Base-by-base conservation (phyloP, 2,329 filamentous ascomycete species). In the Colletotrichum cuscutae region DNA sequence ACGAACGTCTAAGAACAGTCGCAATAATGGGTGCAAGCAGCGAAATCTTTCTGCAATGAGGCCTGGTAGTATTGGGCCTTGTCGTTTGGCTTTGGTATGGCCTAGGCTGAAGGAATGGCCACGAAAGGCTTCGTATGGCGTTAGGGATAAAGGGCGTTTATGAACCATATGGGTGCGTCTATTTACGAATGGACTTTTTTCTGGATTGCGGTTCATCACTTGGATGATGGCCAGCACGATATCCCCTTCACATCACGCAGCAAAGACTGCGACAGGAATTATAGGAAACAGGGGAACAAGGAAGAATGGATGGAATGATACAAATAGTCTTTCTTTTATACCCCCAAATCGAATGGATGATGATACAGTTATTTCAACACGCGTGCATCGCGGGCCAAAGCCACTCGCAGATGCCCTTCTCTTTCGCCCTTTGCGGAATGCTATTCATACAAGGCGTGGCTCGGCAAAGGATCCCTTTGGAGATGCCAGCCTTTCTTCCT, bases 261-360 rank as follows among this genome's bases (percentile, higher is more conserved):
- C 24, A 68, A 56, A 19, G 46, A 49, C 9, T n/a, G 19, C 22
- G 19, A 37, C 19, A 42, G 52, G 26, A 49, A 68, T 30, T 60
- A 32, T 42, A 26, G 32, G 46, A 15, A 35, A 70, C 12, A 46
- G 61, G 61, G 54, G 58, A 28, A 24, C 28, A 57, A 49, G 60
- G 61, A 52, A 49, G 60, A 56, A 42, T 49, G 53, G 59, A 57
- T 42, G 60, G 26, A 59, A 65, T 30, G 66, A 58, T 56, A 32
- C 49, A 37, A 60, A 73, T 71, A 71, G 71, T 73, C 71, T 62
- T 71, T 73, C 71, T 65, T 71, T 73, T 73, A 73, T 73, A 73
- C 71, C 71, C 42, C 71, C 57, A 58, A 32, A 37, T 26, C 54
- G 53, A 65, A 46, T 62, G 71, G 60, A 73, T 62, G 8, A 73